Base-by-base conservation (phyloP, 179 eudicot species). In the Camellia oleifera region DNA sequence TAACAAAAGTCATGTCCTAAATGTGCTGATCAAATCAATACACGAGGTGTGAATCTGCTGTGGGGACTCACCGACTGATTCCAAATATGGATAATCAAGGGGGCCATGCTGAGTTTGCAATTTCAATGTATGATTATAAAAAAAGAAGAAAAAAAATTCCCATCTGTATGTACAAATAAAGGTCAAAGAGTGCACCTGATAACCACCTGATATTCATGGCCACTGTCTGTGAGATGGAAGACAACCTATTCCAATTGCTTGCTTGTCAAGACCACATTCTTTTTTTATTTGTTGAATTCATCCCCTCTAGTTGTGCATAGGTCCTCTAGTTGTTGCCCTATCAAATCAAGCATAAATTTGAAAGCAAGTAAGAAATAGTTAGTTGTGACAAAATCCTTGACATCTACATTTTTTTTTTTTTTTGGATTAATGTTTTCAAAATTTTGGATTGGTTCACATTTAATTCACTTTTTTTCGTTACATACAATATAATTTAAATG, bases 101-200 rank as follows among this genome's bases (percentile, higher is more conserved):
- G 61, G 61, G 61, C 76, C 60, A 10, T 53, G 60, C 76, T 52
- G 61, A 72, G 17, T 71, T 46, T 50, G 76, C 60, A 53, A 17
- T 72, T 44, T 53, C 61, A 20, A 20, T 52, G n/a, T 18, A 20
- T 11, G 7, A 18, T 56, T 15, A 13, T 42, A 6, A 15, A 69
- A 14, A 44, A 64, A 69, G 9, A 44, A 6, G 9, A 69, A 14
- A 44, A 64, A 69, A 17, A 44, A 75, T 3, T n/a, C 78, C 78
- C 5, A 57, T 40, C 69, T 75, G 15, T 45, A 40, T 0, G 77
- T 23, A 32, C 45, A 32, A 58, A 53, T 12, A 26, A 9, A 8
- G 61, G 61, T 42, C 50, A 57, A 26, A 32, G 66, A 7, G 66
- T 18, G 62, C 78, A 75, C 78, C n/a, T 75, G 78, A 75, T 11